Conservation (phyloP, 2,329 filamentous ascomycete genomes). For the Pyrenophora seminiperda region DNA sequence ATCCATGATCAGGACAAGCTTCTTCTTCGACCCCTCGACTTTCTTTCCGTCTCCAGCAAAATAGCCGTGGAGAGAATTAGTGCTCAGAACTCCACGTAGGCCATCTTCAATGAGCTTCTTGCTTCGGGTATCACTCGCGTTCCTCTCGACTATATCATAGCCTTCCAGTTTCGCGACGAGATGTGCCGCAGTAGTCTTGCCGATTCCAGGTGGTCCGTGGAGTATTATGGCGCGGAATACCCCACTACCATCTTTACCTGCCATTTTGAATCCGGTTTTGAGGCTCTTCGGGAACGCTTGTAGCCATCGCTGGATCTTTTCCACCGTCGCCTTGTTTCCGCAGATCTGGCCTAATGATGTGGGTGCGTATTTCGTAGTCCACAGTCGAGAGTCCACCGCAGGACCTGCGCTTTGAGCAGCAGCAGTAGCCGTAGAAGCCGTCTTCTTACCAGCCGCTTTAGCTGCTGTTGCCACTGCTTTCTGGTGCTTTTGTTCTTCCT, state of each 20-base stretch:
- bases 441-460: conserved; percentile 46
- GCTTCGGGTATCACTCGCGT: conserved; percentile 93
- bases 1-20: conserved; percentile 96
- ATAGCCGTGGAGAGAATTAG: conserved; percentile 88
- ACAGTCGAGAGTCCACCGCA: conserved; percentile 58
- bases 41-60: conserved; percentile 84
- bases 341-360: conserved; percentile 85
- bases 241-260: conserved; percentile 83
- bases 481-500: conserved; percentile 78
- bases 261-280: conserved; percentile 79
- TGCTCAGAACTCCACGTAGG: conserved; percentile 88
- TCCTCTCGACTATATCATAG: conserved; percentile 91
- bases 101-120: conserved; percentile 93
- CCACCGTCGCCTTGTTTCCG: conserved; percentile 88
- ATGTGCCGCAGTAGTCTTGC: conserved; percentile 96
- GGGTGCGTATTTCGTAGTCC: conserved; percentile 95
- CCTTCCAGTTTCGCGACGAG: conserved; percentile 90
- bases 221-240: conserved; percentile 88
- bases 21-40: conserved; percentile 82
- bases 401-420: conserved; percentile 27
- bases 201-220: conserved; percentile 92
- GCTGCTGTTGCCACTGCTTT: conserved; percentile 54
- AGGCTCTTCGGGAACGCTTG: conserved; percentile 78
- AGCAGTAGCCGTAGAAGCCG: conserved; percentile 35
- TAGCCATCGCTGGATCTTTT: conserved; percentile 88